These are phyloP conservation scores for Paspalum vaginatum DNA, from an alignment of 176 grass and related monocot genomes.

Conservation along the genomic window DNA sequence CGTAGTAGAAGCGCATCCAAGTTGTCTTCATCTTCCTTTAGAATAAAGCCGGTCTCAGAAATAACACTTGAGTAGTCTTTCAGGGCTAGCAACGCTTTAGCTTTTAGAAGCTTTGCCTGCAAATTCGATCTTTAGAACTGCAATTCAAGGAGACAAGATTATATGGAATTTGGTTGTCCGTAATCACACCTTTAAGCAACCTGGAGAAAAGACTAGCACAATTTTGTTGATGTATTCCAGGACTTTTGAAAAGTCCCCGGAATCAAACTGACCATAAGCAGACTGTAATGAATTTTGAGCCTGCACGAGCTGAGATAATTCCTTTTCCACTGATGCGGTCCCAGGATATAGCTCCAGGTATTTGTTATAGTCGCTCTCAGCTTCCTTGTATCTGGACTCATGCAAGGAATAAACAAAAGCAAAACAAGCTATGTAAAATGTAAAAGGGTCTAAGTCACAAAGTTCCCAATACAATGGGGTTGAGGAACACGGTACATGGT, in stretches of 20 bases:
- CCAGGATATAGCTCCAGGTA: slow-evolving; percentile 70
- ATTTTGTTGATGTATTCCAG: slow-evolving; percentile 92
- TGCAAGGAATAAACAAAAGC: slow-evolving; percentile 19
- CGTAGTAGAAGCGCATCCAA: slow-evolving; percentile 84
- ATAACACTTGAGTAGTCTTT: slow-evolving; percentile 90
- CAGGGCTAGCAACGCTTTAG: slow-evolving; percentile 71
- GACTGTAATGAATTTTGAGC: slow-evolving; percentile 72
- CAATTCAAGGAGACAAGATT: background rate
- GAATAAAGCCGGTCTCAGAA: slow-evolving; percentile 87
- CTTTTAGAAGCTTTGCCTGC: slow-evolving; percentile 94
- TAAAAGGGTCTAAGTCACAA: background rate
- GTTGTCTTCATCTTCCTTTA: slow-evolving; percentile 99
- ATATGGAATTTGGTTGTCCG: background rate
- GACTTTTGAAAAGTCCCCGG: slow-evolving; percentile 78
- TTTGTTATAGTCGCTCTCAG: slow-evolving; percentile 72
- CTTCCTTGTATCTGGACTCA: slow-evolving; percentile 65
- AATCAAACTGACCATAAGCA: slow-evolving; percentile 75
- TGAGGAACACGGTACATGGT: too few relatives aligned
- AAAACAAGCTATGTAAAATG: background rate
- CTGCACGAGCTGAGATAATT: slow-evolving; percentile 83
- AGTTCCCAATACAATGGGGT: too few relatives aligned
- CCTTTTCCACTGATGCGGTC: slow-evolving; percentile 73
- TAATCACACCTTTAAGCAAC: slow-evolving; percentile 79
- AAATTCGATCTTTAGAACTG: slow-evolving; percentile 34
- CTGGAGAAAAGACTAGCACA: slow-evolving; percentile 89